phyloP scores from a whole-genome alignment of 2,329 filamentous ascomycete species.

The Talaromyces pinophilus region DNA sequence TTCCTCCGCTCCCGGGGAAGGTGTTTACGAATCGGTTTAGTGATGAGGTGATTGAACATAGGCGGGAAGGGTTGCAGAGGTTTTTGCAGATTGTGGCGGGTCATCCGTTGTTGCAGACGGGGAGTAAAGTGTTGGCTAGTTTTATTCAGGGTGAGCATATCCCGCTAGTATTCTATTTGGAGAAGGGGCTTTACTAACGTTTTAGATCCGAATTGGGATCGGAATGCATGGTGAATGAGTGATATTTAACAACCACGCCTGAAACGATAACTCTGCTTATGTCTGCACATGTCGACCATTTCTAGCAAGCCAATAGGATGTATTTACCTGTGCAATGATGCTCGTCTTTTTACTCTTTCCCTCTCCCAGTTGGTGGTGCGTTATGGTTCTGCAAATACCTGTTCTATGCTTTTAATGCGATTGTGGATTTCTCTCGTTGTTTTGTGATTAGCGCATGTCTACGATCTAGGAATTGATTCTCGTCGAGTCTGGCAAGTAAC shows the following conservation, averaged over 20 bases:
- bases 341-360: not conserved
- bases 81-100: conserved; percentile 98
- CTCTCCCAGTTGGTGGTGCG: conserved; percentile 3
- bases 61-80: conserved; percentile 85
- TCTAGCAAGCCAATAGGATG: conserved; percentile 11
- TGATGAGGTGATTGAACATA: conserved; percentile 96
- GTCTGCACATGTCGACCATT: conserved; percentile 7
- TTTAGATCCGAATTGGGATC: conserved; percentile 70
- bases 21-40: conserved; percentile 98
- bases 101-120: conserved; percentile 93
- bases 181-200: not conserved
- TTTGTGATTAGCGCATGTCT: not conserved
- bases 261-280: not conserved
- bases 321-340: conserved; percentile 3
- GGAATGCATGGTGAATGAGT: conserved; percentile 71
- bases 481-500: not conserved
- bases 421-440: not conserved
- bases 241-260: not conserved
- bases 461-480: not conserved
- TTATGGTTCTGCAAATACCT: not conserved
- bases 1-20: conserved; percentile 92
- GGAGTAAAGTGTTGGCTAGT: conserved; percentile 90
- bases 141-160: conserved; percentile 83
- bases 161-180: not conserved
- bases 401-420: not conserved